Evolutionary conservation across 164 flowering plant genomes (phyloP).

Genomic region (Chimonanthus salicifolius): DNA sequence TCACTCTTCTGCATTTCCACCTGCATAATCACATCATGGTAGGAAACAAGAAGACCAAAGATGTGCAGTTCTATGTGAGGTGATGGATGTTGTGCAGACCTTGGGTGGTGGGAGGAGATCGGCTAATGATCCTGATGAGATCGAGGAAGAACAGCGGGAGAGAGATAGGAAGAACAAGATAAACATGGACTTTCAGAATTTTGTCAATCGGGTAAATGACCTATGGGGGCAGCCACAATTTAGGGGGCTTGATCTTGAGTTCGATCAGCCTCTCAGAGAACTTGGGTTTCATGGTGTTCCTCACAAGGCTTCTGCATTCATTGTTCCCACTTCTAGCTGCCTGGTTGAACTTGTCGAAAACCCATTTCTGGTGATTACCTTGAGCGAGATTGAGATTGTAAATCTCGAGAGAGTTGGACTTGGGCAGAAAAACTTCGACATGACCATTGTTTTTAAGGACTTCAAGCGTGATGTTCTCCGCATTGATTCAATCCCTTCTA

Average conservation of each 20-base stretch:
- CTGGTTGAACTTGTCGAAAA: slow-evolving; percentile 72
- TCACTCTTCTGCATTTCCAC: slow-evolving; percentile 71
- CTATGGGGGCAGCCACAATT: slow-evolving; percentile 70
- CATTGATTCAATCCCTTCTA: slow-evolving; percentile 72
- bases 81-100: slow-evolving; percentile 85
- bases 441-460: slow-evolving; percentile 84
- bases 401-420: slow-evolving; percentile 79
- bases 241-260: slow-evolving; percentile 58
- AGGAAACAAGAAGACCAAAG: slow-evolving; percentile 79
- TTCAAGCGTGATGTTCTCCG: slow-evolving; percentile 76
- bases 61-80: slow-evolving; percentile 83
- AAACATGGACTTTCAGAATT: slow-evolving; percentile 61
- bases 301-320: slow-evolving; percentile 62
- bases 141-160: slow-evolving; percentile 80
- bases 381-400: slow-evolving; percentile 81
- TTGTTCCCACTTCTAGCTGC: slow-evolving; percentile 76
- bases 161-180: slow-evolving; percentile 72
- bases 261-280: slow-evolving; percentile 81
- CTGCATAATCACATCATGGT: slow-evolving; percentile 90
- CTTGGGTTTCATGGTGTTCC: slow-evolving; percentile 89
- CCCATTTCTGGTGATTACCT: slow-evolving; percentile 64
- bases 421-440: slow-evolving; percentile 79
- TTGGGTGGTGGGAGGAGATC: slow-evolving; percentile 74
- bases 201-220: slow-evolving; percentile 69
- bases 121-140: slow-evolving; percentile 82